Base-by-base conservation (phyloP, 768 basidiomycete species). In the Serpula lacrymans region DNA sequence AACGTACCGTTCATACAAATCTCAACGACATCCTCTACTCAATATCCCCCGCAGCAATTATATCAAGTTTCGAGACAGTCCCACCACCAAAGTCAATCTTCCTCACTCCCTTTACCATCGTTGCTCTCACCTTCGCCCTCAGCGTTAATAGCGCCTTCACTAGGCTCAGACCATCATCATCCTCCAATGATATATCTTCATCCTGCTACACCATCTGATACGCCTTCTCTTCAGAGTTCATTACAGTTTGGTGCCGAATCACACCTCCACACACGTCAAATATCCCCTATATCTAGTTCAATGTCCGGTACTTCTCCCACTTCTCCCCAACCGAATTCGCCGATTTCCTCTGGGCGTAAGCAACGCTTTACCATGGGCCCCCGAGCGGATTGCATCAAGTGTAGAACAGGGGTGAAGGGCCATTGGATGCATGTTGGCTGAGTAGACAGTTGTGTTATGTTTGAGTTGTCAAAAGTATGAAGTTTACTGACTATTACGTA, bases 291-390 rank as follows among this genome's bases (percentile, higher is more conserved):
- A 25, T n/a, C n/a, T n/a, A 11, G 30, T 47, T 49, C 0, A 47
- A 50, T 12, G 57, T 49, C 1, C 43, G 49, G 6, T 49, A 37
- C 42, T 9, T 18, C 27, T 39, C 1, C 51, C 50, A 4, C n/a
- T n/a, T n/a, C n/a, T n/a, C n/a, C n/a, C n/a, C n/a, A n/a, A n/a
- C n/a, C n/a, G n/a, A 30, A 14, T 18, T 17, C n/a, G 33, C 17
- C 32, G 7, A 16, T 13, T 33, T 40, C 49, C 4, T 49, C 46
- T 25, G 42, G 46, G 2, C 60, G 67, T 43, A 71, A 64, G 42
- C 75, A 72, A 45, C 69, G 77, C 4, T 71, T 84, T 44, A 79
- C 75, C 41, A 85, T 85, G 83, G 83, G 83, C 21, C 84, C 83
- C 3, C 74, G 83, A 9, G 65, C 74, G 3, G 84, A 82, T 52